Evolutionary conservation across 768 basidiomycete genomes (phyloP).

Genomic region (Tremella mesenterica): DNA sequence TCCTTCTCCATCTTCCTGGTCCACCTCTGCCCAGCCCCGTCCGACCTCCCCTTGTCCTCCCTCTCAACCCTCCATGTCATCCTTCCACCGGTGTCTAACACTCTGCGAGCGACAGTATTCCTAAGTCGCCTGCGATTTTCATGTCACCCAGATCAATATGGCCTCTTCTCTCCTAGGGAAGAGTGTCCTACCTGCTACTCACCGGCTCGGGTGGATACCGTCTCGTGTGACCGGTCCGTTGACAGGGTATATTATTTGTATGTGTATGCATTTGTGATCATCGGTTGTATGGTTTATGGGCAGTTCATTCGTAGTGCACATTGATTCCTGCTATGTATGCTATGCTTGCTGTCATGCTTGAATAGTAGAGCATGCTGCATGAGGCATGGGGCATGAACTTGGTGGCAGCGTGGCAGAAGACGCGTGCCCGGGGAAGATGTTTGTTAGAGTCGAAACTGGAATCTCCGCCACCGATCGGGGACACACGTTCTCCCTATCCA

Average conservation of each 20-base stretch:
- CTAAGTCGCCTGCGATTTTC: constrained; percentile 94
- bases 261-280: background rate
- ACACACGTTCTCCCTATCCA: too few relatives aligned
- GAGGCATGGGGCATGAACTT: too few relatives aligned
- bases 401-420: too few relatives aligned
- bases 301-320: too few relatives aligned
- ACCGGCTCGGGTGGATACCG: constrained; percentile 31
- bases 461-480: too few relatives aligned
- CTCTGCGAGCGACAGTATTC: constrained; percentile 57
- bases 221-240: constrained; percentile 38
- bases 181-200: constrained; percentile 40
- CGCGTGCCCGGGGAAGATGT: too few relatives aligned
- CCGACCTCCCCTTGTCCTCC: background rate
- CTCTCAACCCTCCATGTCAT: background rate
- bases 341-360: too few relatives aligned
- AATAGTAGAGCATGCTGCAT: too few relatives aligned
- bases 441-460: too few relatives aligned
- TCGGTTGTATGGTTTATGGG: too few relatives aligned
- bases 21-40: too few relatives aligned
- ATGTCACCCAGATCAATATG: constrained; percentile 66
- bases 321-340: too few relatives aligned
- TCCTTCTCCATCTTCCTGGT: background rate
- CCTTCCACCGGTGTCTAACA: constrained; percentile 70
- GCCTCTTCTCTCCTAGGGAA: constrained; percentile 33
- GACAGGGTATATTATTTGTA: constrained; percentile 12